Evolutionary conservation across 352 stramenopile species (phyloP).

Genomic region (Phytophthora constricta): DNA sequence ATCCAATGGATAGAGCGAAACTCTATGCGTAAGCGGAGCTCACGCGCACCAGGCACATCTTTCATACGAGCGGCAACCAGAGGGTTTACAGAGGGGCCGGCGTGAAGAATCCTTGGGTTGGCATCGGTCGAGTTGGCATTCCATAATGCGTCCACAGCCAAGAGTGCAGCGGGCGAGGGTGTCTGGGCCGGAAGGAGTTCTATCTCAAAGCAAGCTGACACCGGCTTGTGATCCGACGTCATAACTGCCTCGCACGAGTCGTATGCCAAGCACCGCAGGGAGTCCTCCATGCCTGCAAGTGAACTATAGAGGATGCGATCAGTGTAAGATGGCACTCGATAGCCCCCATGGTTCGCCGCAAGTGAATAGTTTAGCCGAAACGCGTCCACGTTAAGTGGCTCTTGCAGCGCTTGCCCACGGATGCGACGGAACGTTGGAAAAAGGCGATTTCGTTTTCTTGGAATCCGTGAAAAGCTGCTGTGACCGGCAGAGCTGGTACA

Average conservation of each 20-base stretch:
- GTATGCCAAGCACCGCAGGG: conserved; percentile 74
- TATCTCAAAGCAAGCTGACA: conserved; percentile 71
- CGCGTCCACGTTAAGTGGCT: conserved; percentile 33
- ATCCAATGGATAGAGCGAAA: conserved; percentile 80
- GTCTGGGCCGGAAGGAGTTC: conserved; percentile 22
- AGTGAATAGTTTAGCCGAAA: conserved; percentile 75
- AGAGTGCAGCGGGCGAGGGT: conserved; percentile 10
- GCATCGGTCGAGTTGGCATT: conserved; percentile 52
- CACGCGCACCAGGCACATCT: conserved; percentile 61
- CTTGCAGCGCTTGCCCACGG: conserved; percentile 50
- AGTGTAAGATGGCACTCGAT: conserved; percentile 89
- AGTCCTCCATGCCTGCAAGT: conserved; percentile 59
- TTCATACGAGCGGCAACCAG: conserved; percentile 57
- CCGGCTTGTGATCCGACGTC: conserved; percentile 87
- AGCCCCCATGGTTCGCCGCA: conserved; percentile 56
- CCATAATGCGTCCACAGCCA: conserved; percentile 39
- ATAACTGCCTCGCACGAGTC: conserved; percentile 77
- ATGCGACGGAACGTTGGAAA: conserved; percentile 84
- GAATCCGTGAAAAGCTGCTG: conserved; percentile 86
- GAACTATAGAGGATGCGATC: conserved; percentile 89
- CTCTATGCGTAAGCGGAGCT: conserved; percentile 69
- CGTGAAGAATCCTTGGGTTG: conserved; percentile 52
- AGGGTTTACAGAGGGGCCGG: conserved; percentile 11
- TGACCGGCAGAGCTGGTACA: conserved; percentile 61
- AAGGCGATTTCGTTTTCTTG: conserved; percentile 75